Percentiles rank a stretch among this genome's conserved stretches.
Evolutionary conservation across 148 eudicot species (phyloP).

Genomic region (Nepenthes gracilis): DNA sequence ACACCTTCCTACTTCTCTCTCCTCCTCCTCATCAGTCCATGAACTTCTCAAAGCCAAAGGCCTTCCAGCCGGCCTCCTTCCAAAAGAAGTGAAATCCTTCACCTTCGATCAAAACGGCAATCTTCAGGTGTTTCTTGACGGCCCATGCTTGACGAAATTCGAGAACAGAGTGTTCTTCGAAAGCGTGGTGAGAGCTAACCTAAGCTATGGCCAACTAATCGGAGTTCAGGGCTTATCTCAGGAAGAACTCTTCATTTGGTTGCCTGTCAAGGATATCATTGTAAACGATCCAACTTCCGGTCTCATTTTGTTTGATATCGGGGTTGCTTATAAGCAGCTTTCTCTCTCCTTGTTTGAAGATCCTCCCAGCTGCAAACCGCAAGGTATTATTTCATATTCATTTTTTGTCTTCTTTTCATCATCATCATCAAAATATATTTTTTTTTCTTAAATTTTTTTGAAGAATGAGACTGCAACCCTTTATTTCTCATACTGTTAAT

Average conservation of each 20-base stretch:
- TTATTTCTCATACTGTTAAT: too few relatives aligned
- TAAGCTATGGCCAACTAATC: conserved; percentile 51
- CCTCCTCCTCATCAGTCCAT: conserved; percentile 27
- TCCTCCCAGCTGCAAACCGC: conserved; percentile 59
- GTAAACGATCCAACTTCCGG: conserved; percentile 77
- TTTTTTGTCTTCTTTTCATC: not conserved
- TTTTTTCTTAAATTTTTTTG: not conserved
- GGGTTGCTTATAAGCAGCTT: conserved; percentile 69
- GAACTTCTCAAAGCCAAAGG: conserved; percentile 56
- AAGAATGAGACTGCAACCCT: not conserved
- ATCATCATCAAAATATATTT: not conserved
- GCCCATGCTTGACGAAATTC: conserved; percentile 63
- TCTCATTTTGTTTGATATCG: conserved; percentile 67
- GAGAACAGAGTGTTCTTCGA: conserved; percentile 72
- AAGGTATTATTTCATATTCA: conserved; percentile 17
- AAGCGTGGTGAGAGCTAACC: conserved; percentile 50
- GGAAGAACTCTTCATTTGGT: conserved; percentile 72
- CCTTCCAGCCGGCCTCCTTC: conserved; percentile 56
- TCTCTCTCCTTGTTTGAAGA: conserved; percentile 78
- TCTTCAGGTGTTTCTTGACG: conserved; percentile 41
- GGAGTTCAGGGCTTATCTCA: conserved; percentile 66
- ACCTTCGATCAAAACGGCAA: conserved; percentile 31
- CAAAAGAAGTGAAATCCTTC: conserved; percentile 59
- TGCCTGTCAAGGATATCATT: conserved; percentile 60
- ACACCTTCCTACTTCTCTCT: conserved; percentile 15